Conservation (phyloP, 495 filamentous ascomycete species). For the Oidiodendron maius region DNA sequence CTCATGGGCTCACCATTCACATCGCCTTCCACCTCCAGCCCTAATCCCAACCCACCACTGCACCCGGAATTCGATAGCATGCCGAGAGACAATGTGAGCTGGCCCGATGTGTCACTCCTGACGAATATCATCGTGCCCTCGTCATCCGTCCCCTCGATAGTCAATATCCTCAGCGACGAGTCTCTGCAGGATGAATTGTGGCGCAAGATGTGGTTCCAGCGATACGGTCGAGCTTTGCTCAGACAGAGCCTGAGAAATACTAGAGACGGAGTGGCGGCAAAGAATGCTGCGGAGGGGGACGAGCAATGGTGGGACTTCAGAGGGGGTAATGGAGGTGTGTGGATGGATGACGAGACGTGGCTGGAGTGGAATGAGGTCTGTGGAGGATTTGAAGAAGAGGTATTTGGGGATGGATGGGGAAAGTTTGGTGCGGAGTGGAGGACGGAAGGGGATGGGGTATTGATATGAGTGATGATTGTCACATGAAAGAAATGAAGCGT, state of each 20-base stretch:
- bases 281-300: slow-evolving; percentile 41
- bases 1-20: slow-evolving; percentile 1
- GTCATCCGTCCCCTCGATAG: slow-evolving; percentile 39
- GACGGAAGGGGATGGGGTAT: slow-evolving; percentile 9
- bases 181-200: slow-evolving; percentile 28
- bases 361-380: slow-evolving; percentile 49
- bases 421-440: slow-evolving; percentile 20
- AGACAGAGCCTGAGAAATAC: slow-evolving; percentile 42
- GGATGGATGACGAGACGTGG: slow-evolving; percentile 51
- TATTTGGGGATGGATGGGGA: slow-evolving; percentile 36
- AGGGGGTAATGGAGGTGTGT: slow-evolving; percentile 53
- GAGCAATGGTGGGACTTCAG: slow-evolving; percentile 48
- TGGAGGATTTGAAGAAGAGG: slow-evolving; percentile 37
- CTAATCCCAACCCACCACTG: slow-evolving; percentile 21
- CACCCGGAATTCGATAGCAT: slow-evolving; percentile 38
- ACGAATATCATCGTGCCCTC: slow-evolving; percentile 43
- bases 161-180: slow-evolving; percentile 44
- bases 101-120: slow-evolving; percentile 44
- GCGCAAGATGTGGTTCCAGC: slow-evolving; percentile 53
- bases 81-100: slow-evolving; percentile 28
- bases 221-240: slow-evolving; percentile 44
- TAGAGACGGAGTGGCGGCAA: slow-evolving; percentile 32
- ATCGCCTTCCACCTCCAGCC: slow-evolving; percentile 18
- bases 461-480: slow-evolving; percentile 21
- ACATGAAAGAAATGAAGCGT: too few relatives aligned